Evolutionary conservation across 1,284 basidiomycete genomes (phyloP), one percentile per base, ranked within the genome.

Genomic region (Fomitopsis pinicola): DNA sequence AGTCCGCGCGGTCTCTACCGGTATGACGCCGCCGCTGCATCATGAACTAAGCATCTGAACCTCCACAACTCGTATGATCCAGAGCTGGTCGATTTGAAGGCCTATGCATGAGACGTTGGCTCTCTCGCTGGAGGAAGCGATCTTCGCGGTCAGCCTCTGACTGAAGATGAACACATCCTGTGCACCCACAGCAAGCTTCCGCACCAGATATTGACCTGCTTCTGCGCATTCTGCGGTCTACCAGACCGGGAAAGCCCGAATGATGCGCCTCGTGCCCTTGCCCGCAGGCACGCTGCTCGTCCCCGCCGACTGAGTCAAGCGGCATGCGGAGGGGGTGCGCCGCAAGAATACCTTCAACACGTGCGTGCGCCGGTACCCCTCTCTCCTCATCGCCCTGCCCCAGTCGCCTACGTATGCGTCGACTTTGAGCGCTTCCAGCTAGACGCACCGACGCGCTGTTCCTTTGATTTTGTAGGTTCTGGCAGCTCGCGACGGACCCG

Each of bases 31-130:
- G 6, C 9, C 2, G 8, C 9, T 15, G 14, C 14, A 8, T 0
- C 9, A 22, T 22, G 22, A 22, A 10, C 14, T 8, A 40, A 4
- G 38, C 12, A 3, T 3, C 38, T 40, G 38, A 22, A 2, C 12
- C 26, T 42, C n/a, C 28, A 94, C 22, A 22, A 22, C 22, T 22
- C 22, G 22, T 22, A 1, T 22, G 22, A 22, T 22, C 22, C 22
- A 22, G 93, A 92, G 61, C 78, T 94, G 1, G 72, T 78, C 10
- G 85, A 82, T 69, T 72, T 88, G 46, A 88, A 82, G 68, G 75
- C 90, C 90, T 0, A 91, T 89, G 35, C 88, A 94, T 63, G 74
- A 72, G 2, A 87, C 92, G 60, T 78, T 95, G 14, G 76, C 79
- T 4, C 62, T 62, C 17, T 82, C 85, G 61, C 77, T 87, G 12